Evolutionary conservation across 148 eudicot genomes (phyloP).

Genomic region (Camellia sinensis): DNA sequence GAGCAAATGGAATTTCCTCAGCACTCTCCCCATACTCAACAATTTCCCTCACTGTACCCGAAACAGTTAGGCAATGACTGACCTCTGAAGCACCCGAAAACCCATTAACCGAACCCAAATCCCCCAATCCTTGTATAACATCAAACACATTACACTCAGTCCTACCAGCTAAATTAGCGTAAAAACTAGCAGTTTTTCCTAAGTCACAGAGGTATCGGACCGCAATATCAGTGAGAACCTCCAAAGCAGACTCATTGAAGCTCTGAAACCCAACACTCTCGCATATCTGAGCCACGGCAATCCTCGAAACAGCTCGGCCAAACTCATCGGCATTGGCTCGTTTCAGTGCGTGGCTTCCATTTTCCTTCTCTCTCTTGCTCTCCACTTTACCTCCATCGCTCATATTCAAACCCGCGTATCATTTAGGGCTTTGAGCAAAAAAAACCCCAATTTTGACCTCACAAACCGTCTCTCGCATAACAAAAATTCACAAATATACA

Average conservation of each 20-base stretch:
- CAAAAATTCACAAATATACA: neutral
- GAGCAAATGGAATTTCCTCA: constrained; percentile 71
- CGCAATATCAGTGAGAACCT: constrained; percentile 58
- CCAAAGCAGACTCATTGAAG: constrained; percentile 60
- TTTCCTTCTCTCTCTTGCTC: constrained; percentile 25
- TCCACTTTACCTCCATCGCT: constrained; percentile 59
- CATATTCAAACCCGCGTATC: constrained; percentile 62
- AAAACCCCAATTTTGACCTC: neutral
- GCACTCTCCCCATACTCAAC: constrained; percentile 43
- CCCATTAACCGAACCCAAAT: constrained; percentile 40
- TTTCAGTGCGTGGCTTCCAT: neutral
- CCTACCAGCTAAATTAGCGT: constrained; percentile 77
- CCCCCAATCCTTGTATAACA: constrained; percentile 64
- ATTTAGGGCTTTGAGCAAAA: constrained; percentile 17
- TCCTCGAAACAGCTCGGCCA: constrained; percentile 51
- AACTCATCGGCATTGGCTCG: constrained; percentile 44
- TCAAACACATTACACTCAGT: constrained; percentile 76
- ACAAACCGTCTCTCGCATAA: neutral
- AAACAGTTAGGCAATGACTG: constrained; percentile 25
- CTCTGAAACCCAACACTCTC: constrained; percentile 60
- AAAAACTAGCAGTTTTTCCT: constrained; percentile 55
- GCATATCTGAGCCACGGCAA: constrained; percentile 80
- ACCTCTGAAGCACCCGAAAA: constrained; percentile 41
- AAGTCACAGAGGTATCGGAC: constrained; percentile 58
- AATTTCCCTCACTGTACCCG: constrained; percentile 50